Evolutionary conservation across 2,329 filamentous ascomycete species (phyloP), one percentile per base, ranked within the genome.

Genomic region (Fusarium sublunatum): DNA sequence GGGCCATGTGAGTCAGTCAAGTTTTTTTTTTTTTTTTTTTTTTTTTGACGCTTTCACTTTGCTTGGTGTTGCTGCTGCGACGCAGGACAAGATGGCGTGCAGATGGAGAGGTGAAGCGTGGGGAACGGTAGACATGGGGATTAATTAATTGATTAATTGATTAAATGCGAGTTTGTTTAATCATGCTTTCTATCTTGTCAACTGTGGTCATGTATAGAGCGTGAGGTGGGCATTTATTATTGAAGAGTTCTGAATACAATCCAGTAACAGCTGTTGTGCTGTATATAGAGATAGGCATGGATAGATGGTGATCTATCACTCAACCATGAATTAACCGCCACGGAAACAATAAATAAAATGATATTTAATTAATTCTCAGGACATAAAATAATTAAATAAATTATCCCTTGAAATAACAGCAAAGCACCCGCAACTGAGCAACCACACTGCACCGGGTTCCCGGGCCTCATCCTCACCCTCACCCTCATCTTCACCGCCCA

Each of bases 361-460:
- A 61, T 41, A 58, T 15, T 43, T 28, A 2, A 43, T 32, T 43
- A 53, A 11, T 31, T 10, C 10, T 24, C 25, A n/a, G 10, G 11
- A 13, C 51, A 43, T 42, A 52, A 57, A 43, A 44, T 41, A 53
- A 50, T 38, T 12, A 1, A 50, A 53, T 49, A 53, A 19, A 39
- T 44, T 53, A 41, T 53, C 28, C 35, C 35, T 38, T 10, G 25
- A 44, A 49, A 41, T 35, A 41, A 34, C 36, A 29, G 19, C n/a
- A n/a, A n/a, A n/a, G n/a, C n/a, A n/a, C n/a, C n/a, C n/a, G n/a
- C 45, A 47, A 46, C 56, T 51, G 56, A 56, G 61, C 55, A 13
- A 61, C 41, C 50, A 61, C 49, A 48, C 65, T 64, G 65, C 56
- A 64, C 67, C 67, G 67, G 58, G 49, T 62, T 59, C 54, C 59